Base-by-base conservation (phyloP, 441 rosid genomes). In the Arabidopsis lyrata region DNA sequence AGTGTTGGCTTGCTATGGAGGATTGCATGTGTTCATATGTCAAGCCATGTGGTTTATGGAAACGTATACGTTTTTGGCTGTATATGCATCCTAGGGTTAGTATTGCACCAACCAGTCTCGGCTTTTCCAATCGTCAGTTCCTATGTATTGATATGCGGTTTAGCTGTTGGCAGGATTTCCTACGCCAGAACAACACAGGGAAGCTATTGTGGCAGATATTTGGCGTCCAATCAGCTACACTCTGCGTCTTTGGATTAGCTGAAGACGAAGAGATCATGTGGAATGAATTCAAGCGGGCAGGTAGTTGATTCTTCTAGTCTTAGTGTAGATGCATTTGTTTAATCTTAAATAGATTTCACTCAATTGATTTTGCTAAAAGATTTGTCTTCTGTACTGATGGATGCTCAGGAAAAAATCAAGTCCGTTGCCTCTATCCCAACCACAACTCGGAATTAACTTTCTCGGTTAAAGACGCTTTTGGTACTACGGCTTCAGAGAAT, bases 71-170 rank as follows among this genome's bases (percentile, higher is more conserved):
- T 14, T 90, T 92, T 81, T 95, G 96, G 99, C 57, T 95, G 62
- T 95, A 92, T 75, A 92, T 95, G 99, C 99, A 92, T 83, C 97
- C 99, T 47, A 92, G 91, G 97, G 98, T 92, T 74, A 10, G 83
- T 45, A 45, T 73, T 27, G 20, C 20, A 34, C 27, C 61, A 49
- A 44, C 44, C 20, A 13, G 44, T 24, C n/a, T 36, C 20, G 3
- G 36, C 49, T 13, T 12, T 54, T 55, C 12, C 31, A 54, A 20
- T 72, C 48, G 49, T 5, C 15, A 24, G 44, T 42, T 65, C 6
- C 22, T 14, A 45, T 73, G 68, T 41, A 53, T 66, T 69, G 24
- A 63, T 50, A 31, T 29, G 47, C n/a, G 35, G 64, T 53, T 39
- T 58, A 35, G 63, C 67, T 63, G 55, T 68, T 70, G 71, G 44